phyloP scores from a whole-genome alignment of 306 rosid species.

The Castanea crenata region DNA sequence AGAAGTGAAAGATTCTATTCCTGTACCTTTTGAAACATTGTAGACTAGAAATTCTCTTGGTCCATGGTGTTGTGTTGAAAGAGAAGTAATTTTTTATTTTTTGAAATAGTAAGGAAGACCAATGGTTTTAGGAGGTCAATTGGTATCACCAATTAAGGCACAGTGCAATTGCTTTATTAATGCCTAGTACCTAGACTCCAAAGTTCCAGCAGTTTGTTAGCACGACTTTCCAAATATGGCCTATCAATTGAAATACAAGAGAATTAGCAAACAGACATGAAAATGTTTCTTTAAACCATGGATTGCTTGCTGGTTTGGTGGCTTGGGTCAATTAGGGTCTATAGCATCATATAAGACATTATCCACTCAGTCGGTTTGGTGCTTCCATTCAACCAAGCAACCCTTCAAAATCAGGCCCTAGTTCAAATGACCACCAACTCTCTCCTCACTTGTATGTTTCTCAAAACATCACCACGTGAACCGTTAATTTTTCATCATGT shows the following conservation, averaged over 20 bases:
- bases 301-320: not conserved
- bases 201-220: not conserved
- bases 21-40: not conserved
- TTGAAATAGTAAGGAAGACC: not conserved
- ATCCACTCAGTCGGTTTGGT: not conserved
- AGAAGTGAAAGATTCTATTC: not conserved
- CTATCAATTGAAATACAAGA: not conserved
- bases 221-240: not conserved
- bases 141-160: not conserved
- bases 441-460: slow-evolving; percentile 10
- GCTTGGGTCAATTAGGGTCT: not conserved
- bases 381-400: slow-evolving; percentile 26
- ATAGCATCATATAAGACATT: not conserved
- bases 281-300: not conserved
- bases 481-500: not conserved
- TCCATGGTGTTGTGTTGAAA: no score
- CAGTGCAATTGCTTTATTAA: not conserved
- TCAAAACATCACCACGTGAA: slow-evolving; percentile 12
- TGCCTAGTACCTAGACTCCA: not conserved
- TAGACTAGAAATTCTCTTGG: not conserved
- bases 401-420: not conserved
- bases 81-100: no score
- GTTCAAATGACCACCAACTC: not conserved
- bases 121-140: not conserved
- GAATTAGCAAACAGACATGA: not conserved